Conservation (phyloP, 176 grass and related monocot genomes). For the Poa pratensis region DNA sequence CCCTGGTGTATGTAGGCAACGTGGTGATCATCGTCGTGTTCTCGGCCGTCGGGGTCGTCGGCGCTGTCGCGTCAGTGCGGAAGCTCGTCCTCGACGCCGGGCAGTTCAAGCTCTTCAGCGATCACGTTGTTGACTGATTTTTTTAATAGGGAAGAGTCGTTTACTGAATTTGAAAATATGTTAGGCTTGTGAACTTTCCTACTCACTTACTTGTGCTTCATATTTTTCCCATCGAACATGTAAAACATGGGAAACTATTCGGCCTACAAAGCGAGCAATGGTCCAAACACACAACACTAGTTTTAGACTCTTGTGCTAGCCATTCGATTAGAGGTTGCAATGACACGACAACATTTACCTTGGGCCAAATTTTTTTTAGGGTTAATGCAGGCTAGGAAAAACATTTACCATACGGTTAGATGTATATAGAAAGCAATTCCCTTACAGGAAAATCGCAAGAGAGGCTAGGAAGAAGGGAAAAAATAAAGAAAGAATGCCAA, state of each 20-base stretch:
- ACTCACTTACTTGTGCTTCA: neutral
- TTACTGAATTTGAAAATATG: conserved; percentile 33
- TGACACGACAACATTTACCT: too few species aligned
- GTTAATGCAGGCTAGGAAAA: too few species aligned
- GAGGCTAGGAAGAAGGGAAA: too few species aligned
- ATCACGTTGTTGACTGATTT: conserved; percentile 55
- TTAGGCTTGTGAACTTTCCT: neutral
- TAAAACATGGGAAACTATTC: neutral
- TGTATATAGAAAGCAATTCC: too few species aligned
- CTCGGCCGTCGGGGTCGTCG: conserved; percentile 64
- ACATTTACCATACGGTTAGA: too few species aligned
- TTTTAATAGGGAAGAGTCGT: conserved; percentile 19
- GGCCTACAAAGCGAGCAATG: neutral
- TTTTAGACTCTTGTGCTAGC: too few species aligned
- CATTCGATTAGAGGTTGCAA: too few species aligned
- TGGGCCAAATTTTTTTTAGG: too few species aligned
- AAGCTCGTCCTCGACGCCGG: conserved; percentile 76
- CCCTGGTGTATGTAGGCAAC: conserved; percentile 50
- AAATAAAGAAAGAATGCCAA: too few species aligned
- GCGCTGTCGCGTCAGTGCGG: conserved; percentile 66
- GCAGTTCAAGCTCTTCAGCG: conserved; percentile 80
- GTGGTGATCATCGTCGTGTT: conserved; percentile 69
- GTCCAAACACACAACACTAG: too few species aligned
- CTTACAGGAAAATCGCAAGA: too few species aligned
- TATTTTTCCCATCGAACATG: neutral